Conservation (phyloP, 352 stramenopile species). For the Elongisporangium prolatum region DNA sequence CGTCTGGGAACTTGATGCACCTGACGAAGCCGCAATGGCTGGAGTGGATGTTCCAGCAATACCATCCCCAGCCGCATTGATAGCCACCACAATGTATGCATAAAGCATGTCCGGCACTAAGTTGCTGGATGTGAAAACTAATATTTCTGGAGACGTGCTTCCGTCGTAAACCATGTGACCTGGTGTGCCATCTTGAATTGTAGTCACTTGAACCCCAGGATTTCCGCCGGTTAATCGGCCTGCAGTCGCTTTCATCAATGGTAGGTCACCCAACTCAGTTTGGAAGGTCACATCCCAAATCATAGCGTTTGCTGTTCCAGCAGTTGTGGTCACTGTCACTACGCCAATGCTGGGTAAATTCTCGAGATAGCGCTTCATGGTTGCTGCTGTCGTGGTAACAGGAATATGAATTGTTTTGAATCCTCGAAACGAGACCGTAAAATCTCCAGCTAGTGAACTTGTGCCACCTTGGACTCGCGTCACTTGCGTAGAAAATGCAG, state of each 20-base stretch:
- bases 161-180: conserved; percentile 92
- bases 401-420: conserved; percentile 73
- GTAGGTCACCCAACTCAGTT: conserved; percentile 92
- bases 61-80: conserved; percentile 90
- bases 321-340: conserved; percentile 59
- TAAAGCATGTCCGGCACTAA: conserved; percentile 90
- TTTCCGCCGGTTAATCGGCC: conserved; percentile 80
- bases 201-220: conserved; percentile 62
- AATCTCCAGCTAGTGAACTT: conserved; percentile 64
- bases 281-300: conserved; percentile 91
- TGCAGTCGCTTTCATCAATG: conserved; percentile 86
- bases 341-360: conserved; percentile 83
- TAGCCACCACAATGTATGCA: conserved; percentile 89
- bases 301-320: conserved; percentile 58
- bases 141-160: conserved; percentile 67
- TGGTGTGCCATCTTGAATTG: conserved; percentile 83
- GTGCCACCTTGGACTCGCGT: conserved; percentile 34
- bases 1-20: conserved; percentile 82
- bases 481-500: conserved; percentile 47
- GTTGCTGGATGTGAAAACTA: conserved; percentile 69
- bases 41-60: conserved; percentile 81
- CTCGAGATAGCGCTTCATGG: conserved; percentile 84
- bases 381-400: conserved; percentile 27
- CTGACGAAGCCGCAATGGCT: conserved; percentile 90
- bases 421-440: conserved; percentile 75